These are phyloP conservation scores for Setaria italica DNA, from an alignment of 202 grass and related monocot species.

Conservation along the genomic window DNA sequence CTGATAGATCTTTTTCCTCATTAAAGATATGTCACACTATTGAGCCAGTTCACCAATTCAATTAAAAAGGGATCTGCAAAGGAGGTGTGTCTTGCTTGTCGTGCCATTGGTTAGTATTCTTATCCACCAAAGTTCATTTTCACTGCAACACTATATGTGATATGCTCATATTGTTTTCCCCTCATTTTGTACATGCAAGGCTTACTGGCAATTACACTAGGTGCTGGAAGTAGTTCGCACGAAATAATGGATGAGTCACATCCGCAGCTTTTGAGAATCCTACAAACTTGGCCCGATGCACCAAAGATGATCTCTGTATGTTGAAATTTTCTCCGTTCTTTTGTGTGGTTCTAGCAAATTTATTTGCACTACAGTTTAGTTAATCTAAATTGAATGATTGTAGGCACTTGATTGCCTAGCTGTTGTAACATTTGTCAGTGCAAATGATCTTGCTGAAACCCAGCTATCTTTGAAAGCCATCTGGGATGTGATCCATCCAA, in stretches of 20 bases:
- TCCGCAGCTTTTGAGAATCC: slow-evolving; percentile 63
- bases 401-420: slow-evolving; percentile 86
- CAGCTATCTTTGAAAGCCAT: slow-evolving; percentile 74
- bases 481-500: slow-evolving; percentile 94
- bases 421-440: slow-evolving; percentile 77
- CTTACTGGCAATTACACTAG: slow-evolving; percentile 77
- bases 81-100: slow-evolving; percentile 74
- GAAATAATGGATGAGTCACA: slow-evolving; percentile 79
- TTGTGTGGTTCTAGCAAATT: background rate
- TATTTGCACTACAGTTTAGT: slow-evolving; percentile 7
- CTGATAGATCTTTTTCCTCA: slow-evolving; percentile 31
- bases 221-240: slow-evolving; percentile 59
- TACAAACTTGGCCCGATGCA: slow-evolving; percentile 71
- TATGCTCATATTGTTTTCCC: background rate
- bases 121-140: background rate
- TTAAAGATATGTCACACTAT: slow-evolving; percentile 72
- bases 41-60: slow-evolving; percentile 73
- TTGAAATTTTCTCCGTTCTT: background rate
- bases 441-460: slow-evolving; percentile 85
- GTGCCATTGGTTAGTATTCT: slow-evolving; percentile 64
- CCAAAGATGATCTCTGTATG: slow-evolving; percentile 79
- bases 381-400: slow-evolving; percentile 29
- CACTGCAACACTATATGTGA: background rate
- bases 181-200: slow-evolving; percentile 45
- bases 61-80: slow-evolving; percentile 83